Conservation (phyloP, 352 stramenopile species). For the Phytophthora rubi region DNA sequence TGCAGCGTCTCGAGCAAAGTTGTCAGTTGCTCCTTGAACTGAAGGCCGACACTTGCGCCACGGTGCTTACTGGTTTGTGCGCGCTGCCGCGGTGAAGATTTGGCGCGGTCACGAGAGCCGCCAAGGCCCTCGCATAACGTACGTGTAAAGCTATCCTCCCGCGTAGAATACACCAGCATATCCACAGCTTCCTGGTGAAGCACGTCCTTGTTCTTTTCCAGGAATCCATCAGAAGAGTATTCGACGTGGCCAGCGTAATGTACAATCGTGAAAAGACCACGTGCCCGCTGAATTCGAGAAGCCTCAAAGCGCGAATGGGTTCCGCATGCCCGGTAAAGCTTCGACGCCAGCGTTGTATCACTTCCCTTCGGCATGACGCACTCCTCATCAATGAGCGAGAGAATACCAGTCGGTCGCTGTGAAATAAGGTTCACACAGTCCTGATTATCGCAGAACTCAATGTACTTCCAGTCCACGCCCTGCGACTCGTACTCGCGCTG, state of each 20-base stretch:
- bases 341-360: constrained; percentile 82
- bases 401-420: constrained; percentile 81
- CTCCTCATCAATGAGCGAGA: constrained; percentile 90
- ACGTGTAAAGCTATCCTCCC: constrained; percentile 77
- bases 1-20: constrained; percentile 76
- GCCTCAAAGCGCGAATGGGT: constrained; percentile 71
- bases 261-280: constrained; percentile 75
- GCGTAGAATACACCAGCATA: constrained; percentile 75
- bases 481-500: constrained; percentile 85
- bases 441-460: constrained; percentile 89
- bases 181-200: constrained; percentile 85
- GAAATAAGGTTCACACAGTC: constrained; percentile 92
- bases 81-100: constrained; percentile 66
- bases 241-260: constrained; percentile 87
- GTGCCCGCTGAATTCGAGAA: constrained; percentile 80
- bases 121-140: constrained; percentile 73
- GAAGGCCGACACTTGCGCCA: constrained; percentile 77
- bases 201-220: constrained; percentile 90
- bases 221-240: constrained; percentile 75
- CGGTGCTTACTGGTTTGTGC: constrained; percentile 70
- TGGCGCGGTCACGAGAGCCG: constrained; percentile 42
- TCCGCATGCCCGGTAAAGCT: constrained; percentile 76
- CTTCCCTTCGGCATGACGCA: constrained; percentile 86
- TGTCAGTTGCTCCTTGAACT: constrained; percentile 89
- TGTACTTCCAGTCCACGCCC: constrained; percentile 86